Evolutionary conservation across 768 basidiomycete species (phyloP), one percentile per base, ranked within the genome.

Genomic region (Leccinum aurantiacum): DNA sequence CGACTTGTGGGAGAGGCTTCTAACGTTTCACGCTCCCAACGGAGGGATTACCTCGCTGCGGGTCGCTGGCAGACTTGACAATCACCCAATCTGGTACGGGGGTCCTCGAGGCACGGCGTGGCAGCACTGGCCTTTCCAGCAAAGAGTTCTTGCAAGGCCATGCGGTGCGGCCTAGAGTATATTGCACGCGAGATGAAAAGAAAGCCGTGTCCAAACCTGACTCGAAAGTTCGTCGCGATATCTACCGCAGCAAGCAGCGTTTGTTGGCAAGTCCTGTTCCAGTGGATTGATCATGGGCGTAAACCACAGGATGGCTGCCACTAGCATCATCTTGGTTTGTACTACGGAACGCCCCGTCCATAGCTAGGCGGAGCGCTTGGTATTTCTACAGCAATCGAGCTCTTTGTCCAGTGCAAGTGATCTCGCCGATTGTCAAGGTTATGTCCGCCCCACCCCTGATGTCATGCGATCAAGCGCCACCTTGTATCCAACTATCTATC

Each of bases 371-470:
- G 10, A 31, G n/a, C 31, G 51, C 29, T 33, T 19, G 31, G 10
- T 33, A 5, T 19, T 11, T 31, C 51, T 33, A 53, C 65, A 62
- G 60, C 44, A 59, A 60, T 9, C 37, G 19, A 13, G 13, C 58
- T 52, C 61, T 59, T 62, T 69, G 63, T 63, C 25, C 46, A 27
- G 25, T 15, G 8, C 17, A 22, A 27, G 25, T 48, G 53, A 69
- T 60, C 60, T 58, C 51, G 51, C 50, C 46, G 61, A 72, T 65
- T 56, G 56, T 22, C 54, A 62, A 74, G 63, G 53, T 58, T 67
- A 74, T 65, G 60, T 63, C 59, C 57, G 38, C 54, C 53, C 54
- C 56, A 60, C 67, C 61, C 63, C 58, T 65, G 60, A 62, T 63
- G 55, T 57, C 61, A 65, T 61, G 29, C 53, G 27, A 61, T 63